Conservation (phyloP, 2,329 filamentous ascomycete species). For the Tolypocladium sp. region DNA sequence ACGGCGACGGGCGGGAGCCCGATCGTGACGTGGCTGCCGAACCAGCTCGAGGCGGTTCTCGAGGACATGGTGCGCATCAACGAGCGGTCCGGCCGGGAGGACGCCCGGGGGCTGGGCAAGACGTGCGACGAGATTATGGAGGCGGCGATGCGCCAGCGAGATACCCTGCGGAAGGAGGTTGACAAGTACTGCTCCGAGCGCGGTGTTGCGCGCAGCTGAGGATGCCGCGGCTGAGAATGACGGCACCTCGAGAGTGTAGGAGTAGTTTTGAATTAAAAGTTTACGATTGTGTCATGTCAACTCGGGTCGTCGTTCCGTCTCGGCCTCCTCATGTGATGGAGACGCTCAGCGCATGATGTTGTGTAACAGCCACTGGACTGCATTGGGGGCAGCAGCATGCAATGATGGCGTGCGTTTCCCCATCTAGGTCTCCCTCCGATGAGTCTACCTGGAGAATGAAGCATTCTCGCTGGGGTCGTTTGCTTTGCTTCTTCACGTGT, state of each 20-base stretch:
- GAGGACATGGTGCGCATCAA: constrained; percentile 57
- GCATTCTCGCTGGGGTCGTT: no score
- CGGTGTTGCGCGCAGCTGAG: constrained; percentile 22
- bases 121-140: constrained; percentile 57
- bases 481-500: no score
- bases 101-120: constrained; percentile 32
- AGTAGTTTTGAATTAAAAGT: not conserved
- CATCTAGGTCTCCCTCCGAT: not conserved
- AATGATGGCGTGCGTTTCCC: not conserved
- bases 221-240: not conserved
- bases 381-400: not conserved
- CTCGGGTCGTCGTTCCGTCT: not conserved
- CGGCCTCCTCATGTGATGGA: not conserved
- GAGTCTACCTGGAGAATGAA: not conserved
- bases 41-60: constrained; percentile 69
- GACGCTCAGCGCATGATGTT: not conserved
- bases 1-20: constrained; percentile 74
- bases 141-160: constrained; percentile 50
- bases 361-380: not conserved
- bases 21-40: constrained; percentile 78
- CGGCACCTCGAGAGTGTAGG: not conserved
- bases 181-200: constrained; percentile 64
- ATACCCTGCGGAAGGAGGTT: constrained; percentile 63
- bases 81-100: constrained; percentile 27
- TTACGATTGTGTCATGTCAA: not conserved